Conservation (phyloP, 1,139 yeast genomes). For the Candida dubliniensis region DNA sequence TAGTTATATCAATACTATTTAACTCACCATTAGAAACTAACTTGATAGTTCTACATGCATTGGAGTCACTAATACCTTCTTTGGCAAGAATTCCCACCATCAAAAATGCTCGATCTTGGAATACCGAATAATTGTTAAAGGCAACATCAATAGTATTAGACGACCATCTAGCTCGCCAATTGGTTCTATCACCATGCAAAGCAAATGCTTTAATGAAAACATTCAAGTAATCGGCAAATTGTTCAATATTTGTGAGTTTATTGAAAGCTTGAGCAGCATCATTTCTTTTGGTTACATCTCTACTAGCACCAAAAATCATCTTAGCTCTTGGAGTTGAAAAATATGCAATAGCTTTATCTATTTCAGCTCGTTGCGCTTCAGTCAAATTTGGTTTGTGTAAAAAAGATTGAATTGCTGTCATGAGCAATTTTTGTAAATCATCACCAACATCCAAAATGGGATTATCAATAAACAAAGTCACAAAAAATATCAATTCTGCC, state of each 20-base stretch:
- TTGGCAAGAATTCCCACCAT: conserved; percentile 71
- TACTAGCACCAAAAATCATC: conserved; percentile 76
- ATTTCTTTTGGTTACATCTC: conserved; percentile 42
- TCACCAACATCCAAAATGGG: conserved; percentile 69
- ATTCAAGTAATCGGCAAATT: conserved; percentile 61
- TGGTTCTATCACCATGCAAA: conserved; percentile 52
- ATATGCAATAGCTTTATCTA: conserved; percentile 55
- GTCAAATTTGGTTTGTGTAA: conserved; percentile 57
- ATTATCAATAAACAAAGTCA: conserved; percentile 71
- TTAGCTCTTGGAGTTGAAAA: conserved; percentile 73
- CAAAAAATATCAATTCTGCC: conserved; percentile 71
- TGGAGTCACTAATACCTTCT: conserved; percentile 60
- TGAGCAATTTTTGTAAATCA: conserved; percentile 63
- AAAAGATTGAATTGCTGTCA: conserved; percentile 73
- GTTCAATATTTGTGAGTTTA: conserved; percentile 55
- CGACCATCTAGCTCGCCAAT: conserved; percentile 73
- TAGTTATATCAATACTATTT: conserved; percentile 34
- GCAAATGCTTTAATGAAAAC: conserved; percentile 51
- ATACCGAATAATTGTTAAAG: conserved; percentile 55
- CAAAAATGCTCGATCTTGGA: conserved; percentile 72
- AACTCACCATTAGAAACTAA: conserved; percentile 22
- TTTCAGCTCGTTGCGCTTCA: conserved; percentile 38
- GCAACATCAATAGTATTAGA: conserved; percentile 67
- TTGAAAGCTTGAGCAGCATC: conserved; percentile 48
- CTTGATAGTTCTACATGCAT: conserved; percentile 50